A percentile compares a stretch with the other conserved stretches of the same genome.
These are phyloP conservation scores for Sarocladium brachiariae DNA, from an alignment of 2,329 filamentous ascomycete species.

Conservation along the genomic window DNA sequence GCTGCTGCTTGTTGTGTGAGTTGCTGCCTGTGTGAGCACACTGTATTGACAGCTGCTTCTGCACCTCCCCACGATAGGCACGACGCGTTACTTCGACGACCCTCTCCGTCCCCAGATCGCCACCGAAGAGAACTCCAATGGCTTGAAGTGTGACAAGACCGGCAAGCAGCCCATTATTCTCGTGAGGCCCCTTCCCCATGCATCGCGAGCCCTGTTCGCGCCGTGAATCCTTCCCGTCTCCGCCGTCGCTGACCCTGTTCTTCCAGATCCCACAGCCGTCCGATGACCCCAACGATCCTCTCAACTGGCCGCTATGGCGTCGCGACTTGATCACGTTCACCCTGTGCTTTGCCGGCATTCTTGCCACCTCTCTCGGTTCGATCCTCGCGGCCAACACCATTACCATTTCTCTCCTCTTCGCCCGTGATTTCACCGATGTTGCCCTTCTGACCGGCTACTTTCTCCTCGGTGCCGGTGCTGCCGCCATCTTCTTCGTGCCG, in stretches of 20 bases:
- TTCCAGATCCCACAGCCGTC: conserved; percentile 68
- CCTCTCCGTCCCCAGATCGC: conserved; percentile 39
- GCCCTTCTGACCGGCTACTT: conserved; percentile 84
- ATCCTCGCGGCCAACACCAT: conserved; percentile 86
- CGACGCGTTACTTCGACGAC: conserved; percentile 59
- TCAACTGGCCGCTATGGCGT: conserved; percentile 79
- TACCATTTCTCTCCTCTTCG: conserved; percentile 63
- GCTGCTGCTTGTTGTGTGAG: background rate
- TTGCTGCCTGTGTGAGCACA: background rate
- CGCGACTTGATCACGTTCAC: conserved; percentile 74
- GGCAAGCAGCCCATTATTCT: conserved; percentile 67
- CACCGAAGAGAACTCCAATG: conserved; percentile 28
- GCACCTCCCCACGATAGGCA: conserved; percentile 34
- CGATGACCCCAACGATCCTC: conserved; percentile 83
- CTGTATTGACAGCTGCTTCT: background rate
- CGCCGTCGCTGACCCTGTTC: conserved; percentile 12
- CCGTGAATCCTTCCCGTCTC: no score
- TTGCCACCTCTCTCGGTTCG: conserved; percentile 77
- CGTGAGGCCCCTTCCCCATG: conserved; percentile 32
- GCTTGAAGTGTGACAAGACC: conserved; percentile 65
- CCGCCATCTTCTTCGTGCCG: conserved; percentile 79
- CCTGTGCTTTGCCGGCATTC: conserved; percentile 73
- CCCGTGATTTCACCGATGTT: conserved; percentile 61
- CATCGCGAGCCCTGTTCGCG: no score
- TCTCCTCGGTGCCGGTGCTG: conserved; percentile 72